These are phyloP conservation scores for Myxozyma nipponensis DNA, from an alignment of 805 yeast species.

Conservation along the genomic window DNA sequence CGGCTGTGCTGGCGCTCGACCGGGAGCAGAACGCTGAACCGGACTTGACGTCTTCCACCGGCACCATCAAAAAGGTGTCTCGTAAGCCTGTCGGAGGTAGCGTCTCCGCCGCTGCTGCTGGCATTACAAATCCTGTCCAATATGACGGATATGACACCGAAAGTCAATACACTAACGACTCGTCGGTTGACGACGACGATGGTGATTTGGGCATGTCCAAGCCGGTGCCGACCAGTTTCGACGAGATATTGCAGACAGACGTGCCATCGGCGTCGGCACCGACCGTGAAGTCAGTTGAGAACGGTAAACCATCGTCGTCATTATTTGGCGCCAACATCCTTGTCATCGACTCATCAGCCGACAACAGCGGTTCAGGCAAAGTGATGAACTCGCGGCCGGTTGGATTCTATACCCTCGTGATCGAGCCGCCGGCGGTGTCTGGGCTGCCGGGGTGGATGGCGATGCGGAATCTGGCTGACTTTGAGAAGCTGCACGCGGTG, in stretches of 20 bases:
- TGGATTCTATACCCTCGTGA: slow-evolving; percentile 26
- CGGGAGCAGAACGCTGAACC: not conserved
- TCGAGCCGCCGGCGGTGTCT: slow-evolving; percentile 24
- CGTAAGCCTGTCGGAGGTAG: slow-evolving; percentile 7
- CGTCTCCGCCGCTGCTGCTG: not conserved
- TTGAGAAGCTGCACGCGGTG: slow-evolving; percentile 26
- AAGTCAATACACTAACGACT: not conserved
- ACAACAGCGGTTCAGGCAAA: slow-evolving; percentile 11
- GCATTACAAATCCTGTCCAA: not conserved
- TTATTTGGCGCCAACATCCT: slow-evolving; percentile 15
- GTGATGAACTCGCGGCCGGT: slow-evolving; percentile 13
- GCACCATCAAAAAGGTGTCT: not conserved
- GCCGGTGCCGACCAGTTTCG: slow-evolving; percentile 11
- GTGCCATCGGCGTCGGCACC: not conserved
- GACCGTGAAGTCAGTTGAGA: not conserved
- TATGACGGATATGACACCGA: not conserved
- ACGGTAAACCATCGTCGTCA: slow-evolving; percentile 2
- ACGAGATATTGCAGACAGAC: slow-evolving; percentile 14
- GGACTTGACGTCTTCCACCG: not conserved
- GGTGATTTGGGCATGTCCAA: not conserved
- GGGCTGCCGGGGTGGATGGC: slow-evolving; percentile 30
- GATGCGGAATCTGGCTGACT: slow-evolving; percentile 26
- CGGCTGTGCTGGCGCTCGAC: not conserved
- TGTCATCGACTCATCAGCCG: slow-evolving; percentile 26
- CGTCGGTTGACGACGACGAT: not conserved